Evolutionary conservation across 345 rosid species (phyloP).

Genomic region (Carallia pectinifolia): DNA sequence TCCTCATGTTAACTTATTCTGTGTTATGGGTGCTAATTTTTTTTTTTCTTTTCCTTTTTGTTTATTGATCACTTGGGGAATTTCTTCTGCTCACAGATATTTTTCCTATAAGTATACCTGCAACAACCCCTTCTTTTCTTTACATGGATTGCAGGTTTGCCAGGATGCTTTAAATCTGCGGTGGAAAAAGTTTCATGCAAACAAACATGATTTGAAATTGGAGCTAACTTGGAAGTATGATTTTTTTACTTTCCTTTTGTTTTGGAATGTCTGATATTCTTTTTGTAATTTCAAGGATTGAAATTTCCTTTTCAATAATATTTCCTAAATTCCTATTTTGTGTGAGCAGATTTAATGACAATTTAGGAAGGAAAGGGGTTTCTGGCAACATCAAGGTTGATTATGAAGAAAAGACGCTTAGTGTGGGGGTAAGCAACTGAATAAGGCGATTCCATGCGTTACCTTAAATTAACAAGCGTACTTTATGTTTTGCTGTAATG

Average conservation of each 20-base stretch:
- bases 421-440: conserved; percentile 60
- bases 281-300: conserved; percentile 7
- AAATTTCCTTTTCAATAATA: not conserved
- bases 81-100: no score
- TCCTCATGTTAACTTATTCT: not conserved
- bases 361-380: conserved; percentile 83
- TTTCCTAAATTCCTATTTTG: conserved; percentile 18
- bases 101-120: no score
- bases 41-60: not conserved
- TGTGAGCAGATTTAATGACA: conserved; percentile 63
- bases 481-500: no score
- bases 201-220: conserved; percentile 52
- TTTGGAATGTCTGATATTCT: not conserved
- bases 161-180: conserved; percentile 60
- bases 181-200: conserved; percentile 63
- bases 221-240: conserved; percentile 84
- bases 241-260: not conserved
- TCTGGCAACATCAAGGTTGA: conserved; percentile 73
- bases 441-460: not conserved
- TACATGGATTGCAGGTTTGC: conserved; percentile 53
- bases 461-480: conserved; percentile 1
- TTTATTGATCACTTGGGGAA: no score
- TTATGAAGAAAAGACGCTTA: conserved; percentile 72
- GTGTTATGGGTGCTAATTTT: not conserved
- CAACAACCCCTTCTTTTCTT: not conserved